Conservation (phyloP, 345 rosid species). For the Syzygium jambos region DNA sequence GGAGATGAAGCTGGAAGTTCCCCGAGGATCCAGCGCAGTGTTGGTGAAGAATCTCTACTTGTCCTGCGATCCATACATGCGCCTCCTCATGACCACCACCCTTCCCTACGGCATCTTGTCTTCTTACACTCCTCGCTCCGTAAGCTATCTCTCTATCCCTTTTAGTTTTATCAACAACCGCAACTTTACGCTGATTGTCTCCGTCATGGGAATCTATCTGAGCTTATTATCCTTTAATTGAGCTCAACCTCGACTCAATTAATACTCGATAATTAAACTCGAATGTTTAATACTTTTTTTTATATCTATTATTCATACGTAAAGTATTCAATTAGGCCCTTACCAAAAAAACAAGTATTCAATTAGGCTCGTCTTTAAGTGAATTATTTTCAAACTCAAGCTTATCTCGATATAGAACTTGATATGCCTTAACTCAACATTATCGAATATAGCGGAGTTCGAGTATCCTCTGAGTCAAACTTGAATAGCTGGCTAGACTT, state of each 20-base stretch:
- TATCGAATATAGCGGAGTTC: no score
- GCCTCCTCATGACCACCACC: background rate
- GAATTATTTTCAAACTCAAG: no score
- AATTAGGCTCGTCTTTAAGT: no score
- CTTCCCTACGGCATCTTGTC: background rate
- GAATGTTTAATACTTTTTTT: background rate
- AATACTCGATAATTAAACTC: background rate
- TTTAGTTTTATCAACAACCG: background rate
- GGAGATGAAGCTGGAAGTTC: slow-evolving; percentile 20
- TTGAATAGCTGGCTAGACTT: no score
- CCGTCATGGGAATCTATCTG: background rate
- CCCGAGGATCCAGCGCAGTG: slow-evolving; percentile 17
- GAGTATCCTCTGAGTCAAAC: no score
- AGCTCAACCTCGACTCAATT: background rate
- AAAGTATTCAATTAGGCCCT: no score
- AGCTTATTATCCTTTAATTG: background rate
- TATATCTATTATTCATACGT: no score
- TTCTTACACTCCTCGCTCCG: background rate
- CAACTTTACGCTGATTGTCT: background rate
- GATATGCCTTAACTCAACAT: no score
- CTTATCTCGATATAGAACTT: no score
- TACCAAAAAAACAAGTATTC: no score
- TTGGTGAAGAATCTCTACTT: slow-evolving; percentile 49
- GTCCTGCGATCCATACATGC: slow-evolving; percentile 25
- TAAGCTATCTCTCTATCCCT: background rate